Conservation (phyloP, 148 eudicot genomes). For the Limonium bicolor region DNA sequence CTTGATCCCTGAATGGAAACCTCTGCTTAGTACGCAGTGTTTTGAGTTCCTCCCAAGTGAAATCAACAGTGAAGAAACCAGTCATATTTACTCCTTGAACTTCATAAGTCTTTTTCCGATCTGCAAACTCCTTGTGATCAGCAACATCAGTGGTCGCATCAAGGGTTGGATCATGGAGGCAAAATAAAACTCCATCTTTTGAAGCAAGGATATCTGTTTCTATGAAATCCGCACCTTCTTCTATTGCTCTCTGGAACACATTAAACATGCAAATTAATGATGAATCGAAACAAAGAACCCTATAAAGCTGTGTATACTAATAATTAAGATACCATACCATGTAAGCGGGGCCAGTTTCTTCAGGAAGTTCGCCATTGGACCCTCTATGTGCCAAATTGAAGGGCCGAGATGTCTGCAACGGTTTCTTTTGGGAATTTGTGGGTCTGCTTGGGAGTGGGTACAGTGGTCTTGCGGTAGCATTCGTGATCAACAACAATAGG, state of each 20-base stretch:
- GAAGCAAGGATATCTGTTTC: slow-evolving; percentile 68
- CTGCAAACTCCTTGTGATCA: slow-evolving; percentile 56
- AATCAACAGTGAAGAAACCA: slow-evolving; percentile 80
- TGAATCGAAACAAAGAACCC: too few species aligned
- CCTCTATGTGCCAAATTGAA: slow-evolving; percentile 91
- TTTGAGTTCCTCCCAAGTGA: slow-evolving; percentile 73
- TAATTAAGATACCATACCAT: slow-evolving; percentile 20
- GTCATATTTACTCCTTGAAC: slow-evolving; percentile 70
- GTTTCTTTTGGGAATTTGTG: slow-evolving; percentile 27
- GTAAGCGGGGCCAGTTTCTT: slow-evolving; percentile 82
- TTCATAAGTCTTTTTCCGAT: slow-evolving; percentile 69
- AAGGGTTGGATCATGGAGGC: slow-evolving; percentile 67
- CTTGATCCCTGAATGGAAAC: slow-evolving; percentile 67
- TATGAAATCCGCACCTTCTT: slow-evolving; percentile 90
- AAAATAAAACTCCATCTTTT: slow-evolving; percentile 73
- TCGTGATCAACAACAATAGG: too few species aligned
- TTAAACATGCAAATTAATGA: background rate
- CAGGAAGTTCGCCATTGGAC: slow-evolving; percentile 92
- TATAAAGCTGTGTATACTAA: too few species aligned
- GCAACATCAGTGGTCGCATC: slow-evolving; percentile 72
- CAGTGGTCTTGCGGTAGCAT: slow-evolving; percentile 59
- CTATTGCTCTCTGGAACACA: slow-evolving; percentile 68
- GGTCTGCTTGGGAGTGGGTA: slow-evolving; percentile 58
- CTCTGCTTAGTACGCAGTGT: slow-evolving; percentile 68
- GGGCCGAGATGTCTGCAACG: slow-evolving; percentile 74